These are phyloP conservation scores for Filobasidium uniguttulatum DNA, from an alignment of 1,284 basidiomycete genomes.

Conservation along the genomic window DNA sequence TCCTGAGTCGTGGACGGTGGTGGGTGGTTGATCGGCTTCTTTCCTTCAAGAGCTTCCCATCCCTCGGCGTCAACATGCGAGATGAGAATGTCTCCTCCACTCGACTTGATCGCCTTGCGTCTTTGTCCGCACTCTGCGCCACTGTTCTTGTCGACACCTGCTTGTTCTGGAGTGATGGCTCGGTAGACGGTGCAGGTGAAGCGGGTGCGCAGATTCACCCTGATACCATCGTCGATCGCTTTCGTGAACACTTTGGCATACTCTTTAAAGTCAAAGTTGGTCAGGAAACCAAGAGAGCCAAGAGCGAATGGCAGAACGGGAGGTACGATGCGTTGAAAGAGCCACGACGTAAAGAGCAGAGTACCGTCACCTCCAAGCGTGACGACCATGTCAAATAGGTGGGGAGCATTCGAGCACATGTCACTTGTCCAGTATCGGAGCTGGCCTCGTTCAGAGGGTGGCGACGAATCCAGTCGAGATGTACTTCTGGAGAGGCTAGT, in stretches of 20 bases:
- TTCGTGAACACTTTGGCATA: conserved; percentile 77
- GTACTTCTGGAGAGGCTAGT: conserved; percentile 20
- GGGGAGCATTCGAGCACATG: conserved; percentile 83
- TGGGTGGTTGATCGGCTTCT: too few species aligned
- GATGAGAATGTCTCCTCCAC: conserved; percentile 87
- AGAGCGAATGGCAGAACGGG: conserved; percentile 94
- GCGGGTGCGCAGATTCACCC: conserved; percentile 95
- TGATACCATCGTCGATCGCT: conserved; percentile 82
- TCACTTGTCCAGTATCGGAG: conserved; percentile 93
- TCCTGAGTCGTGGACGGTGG: too few species aligned
- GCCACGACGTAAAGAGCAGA: conserved; percentile 96
- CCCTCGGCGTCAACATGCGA: conserved; percentile 71
- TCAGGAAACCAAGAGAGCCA: conserved; percentile 96
- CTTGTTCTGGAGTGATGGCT: conserved; percentile 56
- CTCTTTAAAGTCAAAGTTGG: conserved; percentile 90
- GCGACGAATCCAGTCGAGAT: too few species aligned
- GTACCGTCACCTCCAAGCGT: conserved; percentile 99
- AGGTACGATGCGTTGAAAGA: conserved; percentile 95
- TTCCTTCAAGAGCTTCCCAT: conserved; percentile 86
- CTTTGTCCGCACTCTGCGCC: conserved; percentile 39
- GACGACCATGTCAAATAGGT: conserved; percentile 95
- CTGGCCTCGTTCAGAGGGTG: conserved; percentile 74
- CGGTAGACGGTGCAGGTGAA: conserved; percentile 98
- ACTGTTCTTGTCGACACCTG: conserved; percentile 19
- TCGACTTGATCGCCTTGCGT: conserved; percentile 76